Base-by-base conservation (phyloP, 1,284 basidiomycete species). In the Boletus smithii region DNA sequence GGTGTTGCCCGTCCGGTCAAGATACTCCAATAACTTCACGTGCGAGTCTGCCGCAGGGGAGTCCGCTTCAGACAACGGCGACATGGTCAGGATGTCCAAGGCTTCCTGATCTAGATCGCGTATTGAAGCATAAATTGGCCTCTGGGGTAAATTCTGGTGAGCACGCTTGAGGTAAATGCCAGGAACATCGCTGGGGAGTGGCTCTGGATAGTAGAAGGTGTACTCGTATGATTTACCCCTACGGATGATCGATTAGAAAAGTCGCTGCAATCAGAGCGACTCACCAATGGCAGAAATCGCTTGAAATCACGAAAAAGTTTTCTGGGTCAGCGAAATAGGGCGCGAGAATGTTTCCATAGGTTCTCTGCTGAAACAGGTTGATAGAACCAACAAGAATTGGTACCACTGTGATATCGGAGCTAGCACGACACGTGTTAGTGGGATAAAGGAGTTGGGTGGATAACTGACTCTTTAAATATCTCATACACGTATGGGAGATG, bases 271-370 rank as follows among this genome's bases (percentile, higher is more conserved):
- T 33, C 18, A 41, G 17, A 44, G 17, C 23, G 10, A 48, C 77
- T 50, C 58, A 94, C 95, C 95, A 99, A 66, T 99, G 95, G 62
- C 97, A 99, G 65, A 99, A 99, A 68, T 99, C 97, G 52, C 88
- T 91, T 3, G 94, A 97, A 46, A 97, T 77, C 33, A 99, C 85
- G 59, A 88, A 94, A 53, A 99, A 77, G 0, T 91, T 98, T 48
- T 85, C 81, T 1, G 82, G 77, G 53, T 83, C 74, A 2, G 76
- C 73, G 42, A 97, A 77, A 67, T 91, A 95, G 0, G 88, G 85
- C 0, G 89, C 89, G 0, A 99, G 72, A 3, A 91, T 64, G 5
- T 71, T 62, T 7, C 91, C 94, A 56, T 82, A 91, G 1, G 67
- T 55, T 5, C 69, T 68, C 59, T 93, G 88, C 34, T 75, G 73